Percentiles rank a stretch among this genome's conserved stretches.
Conservation (phyloP, 2,329 filamentous ascomycete genomes). For the Metarhizium album region DNA sequence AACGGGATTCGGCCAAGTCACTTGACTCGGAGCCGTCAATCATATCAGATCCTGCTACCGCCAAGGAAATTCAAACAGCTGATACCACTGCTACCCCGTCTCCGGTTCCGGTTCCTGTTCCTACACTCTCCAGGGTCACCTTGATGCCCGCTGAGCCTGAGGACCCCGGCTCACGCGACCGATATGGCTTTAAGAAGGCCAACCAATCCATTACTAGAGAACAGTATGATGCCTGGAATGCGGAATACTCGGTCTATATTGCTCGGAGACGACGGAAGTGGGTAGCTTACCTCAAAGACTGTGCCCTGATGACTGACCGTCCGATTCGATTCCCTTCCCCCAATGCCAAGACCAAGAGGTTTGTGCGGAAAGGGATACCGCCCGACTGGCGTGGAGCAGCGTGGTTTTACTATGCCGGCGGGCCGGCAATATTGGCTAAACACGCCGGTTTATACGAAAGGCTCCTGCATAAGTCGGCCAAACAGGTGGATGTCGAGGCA, state of each 20-base stretch:
- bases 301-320: constrained; percentile 57
- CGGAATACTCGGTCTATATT: constrained; percentile 63
- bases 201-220: constrained; percentile 67
- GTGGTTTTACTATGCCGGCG: constrained; percentile 94
- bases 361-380: constrained; percentile 85
- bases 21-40: constrained; percentile 26
- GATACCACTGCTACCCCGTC: constrained; percentile 5
- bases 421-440: constrained; percentile 65
- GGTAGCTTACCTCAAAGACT: constrained; percentile 65
- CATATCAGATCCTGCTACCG: constrained; percentile 13
- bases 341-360: constrained; percentile 76
- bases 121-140: constrained; percentile 14
- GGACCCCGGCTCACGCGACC: constrained; percentile 51
- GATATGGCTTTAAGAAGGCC: constrained; percentile 86
- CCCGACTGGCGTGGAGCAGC: constrained; percentile 90
- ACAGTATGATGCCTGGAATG: constrained; percentile 76
- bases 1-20: constrained; percentile 42
- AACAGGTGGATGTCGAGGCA: constrained; percentile 68
- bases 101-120: constrained; percentile 8
- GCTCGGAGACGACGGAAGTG: constrained; percentile 71
- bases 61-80: constrained; percentile 4
- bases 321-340: constrained; percentile 72
- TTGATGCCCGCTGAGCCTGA: constrained; percentile 29
- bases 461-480: constrained; percentile 53
- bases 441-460: constrained; percentile 68